Percentiles rank a stretch among this genome's conserved stretches.
phyloP scores from a whole-genome alignment of 2,329 filamentous ascomycete species.

The Cercospora sesami region DNA sequence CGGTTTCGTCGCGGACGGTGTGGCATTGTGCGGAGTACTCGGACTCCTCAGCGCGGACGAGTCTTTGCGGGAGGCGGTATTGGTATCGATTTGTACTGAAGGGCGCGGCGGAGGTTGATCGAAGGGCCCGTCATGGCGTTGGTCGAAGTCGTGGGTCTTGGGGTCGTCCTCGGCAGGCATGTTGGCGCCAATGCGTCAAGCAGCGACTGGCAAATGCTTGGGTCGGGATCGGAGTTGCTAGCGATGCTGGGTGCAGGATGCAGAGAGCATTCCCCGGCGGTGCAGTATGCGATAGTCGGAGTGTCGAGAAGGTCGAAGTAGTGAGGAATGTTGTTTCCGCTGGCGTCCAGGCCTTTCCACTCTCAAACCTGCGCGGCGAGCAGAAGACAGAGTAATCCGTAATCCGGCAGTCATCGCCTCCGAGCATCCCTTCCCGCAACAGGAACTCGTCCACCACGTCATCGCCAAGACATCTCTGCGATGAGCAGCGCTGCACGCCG shows the following conservation, averaged over 20 bases:
- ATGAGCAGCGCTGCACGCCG: not conserved
- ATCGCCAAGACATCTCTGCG: not conserved
- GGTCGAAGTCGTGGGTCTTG: slow-evolving; percentile 39
- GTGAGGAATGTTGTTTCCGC: not conserved
- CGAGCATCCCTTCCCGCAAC: not conserved
- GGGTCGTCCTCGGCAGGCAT: slow-evolving; percentile 28
- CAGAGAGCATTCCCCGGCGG: not conserved
- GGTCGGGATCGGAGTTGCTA: not conserved
- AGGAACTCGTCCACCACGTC: not conserved
- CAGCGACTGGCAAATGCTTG: slow-evolving; percentile 8
- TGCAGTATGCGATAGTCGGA: not conserved
- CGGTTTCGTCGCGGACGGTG: slow-evolving; percentile 30
- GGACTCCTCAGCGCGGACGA: not conserved
- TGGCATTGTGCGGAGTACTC: not conserved
- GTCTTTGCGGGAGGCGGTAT: not conserved
- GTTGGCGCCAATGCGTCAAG: slow-evolving; percentile 13
- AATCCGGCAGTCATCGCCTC: slow-evolving; percentile 1
- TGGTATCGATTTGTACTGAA: slow-evolving; percentile 16
- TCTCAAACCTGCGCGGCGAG: not conserved
- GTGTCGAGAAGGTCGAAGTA: not conserved
- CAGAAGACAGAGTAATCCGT: not conserved
- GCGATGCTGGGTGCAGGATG: not conserved
- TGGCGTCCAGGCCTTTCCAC: not conserved
- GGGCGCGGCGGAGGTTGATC: slow-evolving; percentile 24
- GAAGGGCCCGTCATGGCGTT: slow-evolving; percentile 38